A percentile compares a stretch with the other conserved stretches of the same genome.
phyloP scores from a whole-genome alignment of 352 stramenopile genomes.

The Globisporangium alternatum region DNA sequence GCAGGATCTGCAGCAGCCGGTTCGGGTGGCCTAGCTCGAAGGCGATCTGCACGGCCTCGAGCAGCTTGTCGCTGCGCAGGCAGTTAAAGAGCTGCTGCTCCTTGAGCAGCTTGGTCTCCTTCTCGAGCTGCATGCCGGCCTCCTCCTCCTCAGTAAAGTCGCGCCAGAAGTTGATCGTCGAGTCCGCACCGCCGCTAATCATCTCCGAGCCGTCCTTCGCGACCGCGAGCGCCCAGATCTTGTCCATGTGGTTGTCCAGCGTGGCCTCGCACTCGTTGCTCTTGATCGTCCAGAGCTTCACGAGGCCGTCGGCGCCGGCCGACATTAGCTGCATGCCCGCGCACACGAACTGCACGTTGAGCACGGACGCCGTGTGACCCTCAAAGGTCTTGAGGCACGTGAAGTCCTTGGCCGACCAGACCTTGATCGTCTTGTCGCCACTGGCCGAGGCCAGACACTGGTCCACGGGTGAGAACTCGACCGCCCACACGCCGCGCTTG shows the following conservation, averaged over 20 bases:
- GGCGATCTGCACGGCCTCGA: slow-evolving; percentile 79
- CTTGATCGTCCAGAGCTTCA: slow-evolving; percentile 98
- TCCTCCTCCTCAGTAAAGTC: slow-evolving; percentile 94
- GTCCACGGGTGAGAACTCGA: slow-evolving; percentile 96
- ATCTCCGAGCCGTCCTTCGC: slow-evolving; percentile 89
- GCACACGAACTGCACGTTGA: slow-evolving; percentile 89
- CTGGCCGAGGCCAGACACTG: slow-evolving; percentile 93
- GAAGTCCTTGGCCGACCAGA: slow-evolving; percentile 96
- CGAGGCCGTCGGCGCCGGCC: slow-evolving; percentile 93
- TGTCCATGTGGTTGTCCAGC: slow-evolving; percentile 96
- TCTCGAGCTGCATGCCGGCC: slow-evolving; percentile 66
- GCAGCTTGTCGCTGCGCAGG: slow-evolving; percentile 90
- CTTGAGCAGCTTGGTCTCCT: slow-evolving; percentile 91
- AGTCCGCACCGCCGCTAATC: slow-evolving; percentile 94
- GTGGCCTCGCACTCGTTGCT: slow-evolving; percentile 97
- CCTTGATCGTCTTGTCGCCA: slow-evolving; percentile 96
- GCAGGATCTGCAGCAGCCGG: slow-evolving; percentile 91
- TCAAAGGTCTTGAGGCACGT: slow-evolving; percentile 97
- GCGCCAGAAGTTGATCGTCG: slow-evolving; percentile 92
- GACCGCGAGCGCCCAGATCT: slow-evolving; percentile 95
- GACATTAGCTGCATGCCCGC: slow-evolving; percentile 94
- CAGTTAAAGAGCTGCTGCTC: slow-evolving; percentile 96
- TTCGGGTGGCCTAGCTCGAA: slow-evolving; percentile 93
- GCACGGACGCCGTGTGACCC: slow-evolving; percentile 87
- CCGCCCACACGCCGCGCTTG: slow-evolving; percentile 97